Evolutionary conservation across 345 rosid species (phyloP).

Genomic region (Boechera stricta): DNA sequence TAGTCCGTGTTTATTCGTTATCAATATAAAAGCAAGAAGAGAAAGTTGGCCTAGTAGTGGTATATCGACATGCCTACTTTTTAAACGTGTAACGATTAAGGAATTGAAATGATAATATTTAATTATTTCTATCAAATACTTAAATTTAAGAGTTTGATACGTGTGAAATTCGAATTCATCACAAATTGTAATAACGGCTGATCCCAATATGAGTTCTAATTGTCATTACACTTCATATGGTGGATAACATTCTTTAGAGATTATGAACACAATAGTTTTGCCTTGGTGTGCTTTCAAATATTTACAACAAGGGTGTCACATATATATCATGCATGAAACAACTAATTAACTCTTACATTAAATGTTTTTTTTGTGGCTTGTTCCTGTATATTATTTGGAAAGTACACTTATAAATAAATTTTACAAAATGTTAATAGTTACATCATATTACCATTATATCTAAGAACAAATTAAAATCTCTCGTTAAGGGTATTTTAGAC

Average conservation of each 20-base stretch:
- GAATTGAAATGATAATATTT: neutral
- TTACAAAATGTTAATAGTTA: no score
- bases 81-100: constrained; percentile 15
- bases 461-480: no score
- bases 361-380: neutral
- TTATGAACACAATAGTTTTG: neutral
- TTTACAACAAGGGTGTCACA: constrained; percentile 7
- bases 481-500: no score
- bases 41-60: constrained; percentile 13
- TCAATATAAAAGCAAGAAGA: neutral
- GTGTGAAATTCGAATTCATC: constrained; percentile 10
- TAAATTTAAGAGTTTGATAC: constrained; percentile 8
- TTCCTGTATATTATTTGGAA: no score
- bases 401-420: no score
- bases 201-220: neutral
- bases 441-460: no score
- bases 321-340: constrained; percentile 7
- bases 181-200: constrained; percentile 2
- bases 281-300: neutral
- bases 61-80: constrained; percentile 37
- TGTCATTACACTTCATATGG: constrained; percentile 18
- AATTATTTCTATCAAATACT: neutral
- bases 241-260: no score
- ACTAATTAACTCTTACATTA: neutral
- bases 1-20: constrained; percentile 14